These are phyloP conservation scores for Pelargonium citronellum DNA, from an alignment of 441 rosid species.

Conservation along the genomic window DNA sequence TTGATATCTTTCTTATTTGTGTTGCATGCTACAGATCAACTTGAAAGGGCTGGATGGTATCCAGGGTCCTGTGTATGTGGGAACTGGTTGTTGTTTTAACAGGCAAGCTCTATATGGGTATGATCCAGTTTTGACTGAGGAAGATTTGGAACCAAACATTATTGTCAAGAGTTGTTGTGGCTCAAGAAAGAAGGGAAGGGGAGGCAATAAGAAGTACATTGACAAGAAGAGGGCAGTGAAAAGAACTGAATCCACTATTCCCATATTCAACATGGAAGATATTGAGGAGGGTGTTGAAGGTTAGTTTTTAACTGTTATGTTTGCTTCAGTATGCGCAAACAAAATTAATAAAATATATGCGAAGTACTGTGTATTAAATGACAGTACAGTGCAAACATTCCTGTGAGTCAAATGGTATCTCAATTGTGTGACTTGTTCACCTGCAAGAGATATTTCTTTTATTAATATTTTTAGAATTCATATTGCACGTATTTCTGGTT, in stretches of 20 bases:
- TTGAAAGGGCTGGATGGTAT: conserved; percentile 96
- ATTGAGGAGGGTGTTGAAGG: conserved; percentile 98
- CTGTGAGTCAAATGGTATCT: too few species aligned
- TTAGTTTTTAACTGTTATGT: conserved; percentile 26
- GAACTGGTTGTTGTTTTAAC: conserved; percentile 96
- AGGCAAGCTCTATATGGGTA: conserved; percentile 89
- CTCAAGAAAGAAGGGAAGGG: conserved; percentile 51
- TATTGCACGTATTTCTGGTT: neutral
- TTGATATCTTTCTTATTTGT: conserved; percentile 1
- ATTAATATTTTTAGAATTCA: neutral
- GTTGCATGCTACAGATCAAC: conserved; percentile 50
- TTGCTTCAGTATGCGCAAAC: too few species aligned
- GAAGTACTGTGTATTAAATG: too few species aligned
- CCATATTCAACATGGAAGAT: conserved; percentile 97
- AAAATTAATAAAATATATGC: too few species aligned
- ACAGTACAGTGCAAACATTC: too few species aligned
- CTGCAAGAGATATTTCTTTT: neutral
- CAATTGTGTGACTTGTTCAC: too few species aligned
- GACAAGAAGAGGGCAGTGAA: conserved; percentile 60
- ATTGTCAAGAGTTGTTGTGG: conserved; percentile 72
- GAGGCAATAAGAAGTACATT: conserved; percentile 40
- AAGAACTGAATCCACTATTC: conserved; percentile 28
- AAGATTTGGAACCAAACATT: conserved; percentile 56
- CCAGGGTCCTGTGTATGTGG: conserved; percentile 96
- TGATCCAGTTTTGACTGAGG: conserved; percentile 70